phyloP scores from a whole-genome alignment of 352 stramenopile genomes.

The Phytophthora cactorum region DNA sequence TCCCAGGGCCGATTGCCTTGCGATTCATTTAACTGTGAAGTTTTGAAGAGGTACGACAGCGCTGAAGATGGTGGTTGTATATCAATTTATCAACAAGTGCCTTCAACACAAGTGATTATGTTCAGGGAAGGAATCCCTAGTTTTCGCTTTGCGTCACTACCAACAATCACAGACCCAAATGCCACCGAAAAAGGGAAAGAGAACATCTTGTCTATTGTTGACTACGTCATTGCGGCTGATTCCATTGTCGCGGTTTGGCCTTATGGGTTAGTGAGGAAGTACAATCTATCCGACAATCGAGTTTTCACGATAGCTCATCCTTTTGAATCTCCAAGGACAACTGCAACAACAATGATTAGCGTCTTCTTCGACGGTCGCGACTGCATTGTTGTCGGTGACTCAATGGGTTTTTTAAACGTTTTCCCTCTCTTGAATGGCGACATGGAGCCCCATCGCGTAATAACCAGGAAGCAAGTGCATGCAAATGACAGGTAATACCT shows the following conservation, averaged over 20 bases:
- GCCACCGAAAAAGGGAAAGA: conserved; percentile 1
- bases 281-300: conserved; percentile 39
- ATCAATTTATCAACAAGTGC: conserved; percentile 38
- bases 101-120: conserved; percentile 37
- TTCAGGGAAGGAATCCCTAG: conserved; percentile 22
- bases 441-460: neutral
- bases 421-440: conserved; percentile 17
- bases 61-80: conserved; percentile 12
- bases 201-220: conserved; percentile 16
- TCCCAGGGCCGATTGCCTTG: conserved; percentile 31
- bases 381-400: conserved; percentile 30
- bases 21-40: conserved; percentile 25
- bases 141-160: conserved; percentile 30
- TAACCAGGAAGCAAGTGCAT: conserved; percentile 31
- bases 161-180: neutral
- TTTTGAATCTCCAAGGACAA: conserved; percentile 14
- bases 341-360: conserved; percentile 24
- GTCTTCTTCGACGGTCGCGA: conserved; percentile 14
- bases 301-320: conserved; percentile 31
- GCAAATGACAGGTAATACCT: conserved; percentile 30
- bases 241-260: conserved; percentile 40
- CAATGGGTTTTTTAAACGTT: conserved; percentile 19
- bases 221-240: conserved; percentile 30
- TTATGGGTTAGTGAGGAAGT: conserved; percentile 38
- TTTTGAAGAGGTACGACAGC: conserved; percentile 24